These are phyloP conservation scores for Pharnaceum exiguum DNA, from an alignment of 148 eudicot genomes.

Conservation along the genomic window DNA sequence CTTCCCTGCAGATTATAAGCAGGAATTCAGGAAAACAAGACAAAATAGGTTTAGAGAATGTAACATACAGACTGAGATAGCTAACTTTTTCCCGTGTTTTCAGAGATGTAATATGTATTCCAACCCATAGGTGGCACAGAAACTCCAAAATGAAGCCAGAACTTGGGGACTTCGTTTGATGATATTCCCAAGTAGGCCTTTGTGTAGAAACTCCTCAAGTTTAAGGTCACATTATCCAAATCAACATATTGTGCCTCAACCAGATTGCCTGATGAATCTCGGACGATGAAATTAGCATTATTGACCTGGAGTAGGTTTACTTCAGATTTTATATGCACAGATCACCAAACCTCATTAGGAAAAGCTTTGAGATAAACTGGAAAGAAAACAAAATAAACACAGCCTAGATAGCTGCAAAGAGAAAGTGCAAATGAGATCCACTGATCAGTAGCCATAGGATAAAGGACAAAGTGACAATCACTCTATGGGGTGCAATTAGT, in stretches of 20 bases:
- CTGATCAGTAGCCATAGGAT: too few relatives aligned
- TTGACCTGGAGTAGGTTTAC: slow-evolving; percentile 47
- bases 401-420: too few relatives aligned
- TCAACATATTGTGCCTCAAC: slow-evolving; percentile 59
- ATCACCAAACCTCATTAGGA: neutral
- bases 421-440: too few relatives aligned
- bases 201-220: slow-evolving; percentile 58
- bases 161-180: slow-evolving; percentile 45
- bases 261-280: slow-evolving; percentile 52
- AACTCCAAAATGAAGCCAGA: slow-evolving; percentile 70
- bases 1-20: slow-evolving; percentile 29
- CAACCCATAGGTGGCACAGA: slow-evolving; percentile 80
- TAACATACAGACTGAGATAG: neutral
- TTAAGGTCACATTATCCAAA: slow-evolving; percentile 58
- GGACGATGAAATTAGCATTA: slow-evolving; percentile 48
- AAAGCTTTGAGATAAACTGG: neutral
- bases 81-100: slow-evolving; percentile 39
- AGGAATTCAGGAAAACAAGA: neutral
- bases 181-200: slow-evolving; percentile 66
- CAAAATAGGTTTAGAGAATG: neutral
- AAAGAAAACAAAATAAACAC: neutral
- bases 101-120: slow-evolving; percentile 75
- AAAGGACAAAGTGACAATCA: too few relatives aligned
- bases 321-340: neutral
- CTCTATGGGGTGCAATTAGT: too few relatives aligned